Base-by-base conservation (phyloP, 169 alveolate species). In the Cardiosporidium cionae region DNA sequence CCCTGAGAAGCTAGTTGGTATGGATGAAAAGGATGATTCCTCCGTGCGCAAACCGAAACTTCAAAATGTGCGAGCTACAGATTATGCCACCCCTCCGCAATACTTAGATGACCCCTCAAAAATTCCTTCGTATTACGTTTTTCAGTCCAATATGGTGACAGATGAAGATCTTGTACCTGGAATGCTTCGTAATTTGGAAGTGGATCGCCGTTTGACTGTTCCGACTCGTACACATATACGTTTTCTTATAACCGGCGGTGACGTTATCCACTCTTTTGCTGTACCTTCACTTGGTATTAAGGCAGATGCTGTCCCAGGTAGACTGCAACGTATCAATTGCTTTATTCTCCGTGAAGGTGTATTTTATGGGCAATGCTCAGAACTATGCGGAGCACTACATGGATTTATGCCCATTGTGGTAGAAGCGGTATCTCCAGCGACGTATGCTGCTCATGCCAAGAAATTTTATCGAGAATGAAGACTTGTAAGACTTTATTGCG, bases 351-450 rank as follows among this genome's bases (percentile, higher is more conserved):
- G 96, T 25, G 96, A 92, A 76, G 96, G 96, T 16, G 96, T 92
- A 34, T 92, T 88, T 87, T 92, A 92, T 77, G 96, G 96, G 32
- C 95, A 91, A 74, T 83, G 89, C 78, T 85, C 93, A 29, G 96
- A 92, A 81, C 89, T 90, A 82, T 92, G 96, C 74, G 96, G 96
- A 3, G 90, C 95, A 1, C 86, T 92, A 35, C 96, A 92, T 62
- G 96, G 95, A 62, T 92, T 90, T 68, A 92, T 92, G 96, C 96
- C 96, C 36, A 92, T 92, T 36, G 96, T 92, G 29, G 85, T 92
- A 2, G 96, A 92, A 81, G 96, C 92, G 0, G 93, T 87, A 16
- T 73, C 91, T 32, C 93, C 89, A 2, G 95, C 89, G 82, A 89
- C 94, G 28, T 92, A 89, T 70, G 95, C 96, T 2, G 95, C 94